These are phyloP conservation scores for Cercospora brassicicola DNA, from an alignment of 2,329 filamentous ascomycete species.

Conservation along the genomic window DNA sequence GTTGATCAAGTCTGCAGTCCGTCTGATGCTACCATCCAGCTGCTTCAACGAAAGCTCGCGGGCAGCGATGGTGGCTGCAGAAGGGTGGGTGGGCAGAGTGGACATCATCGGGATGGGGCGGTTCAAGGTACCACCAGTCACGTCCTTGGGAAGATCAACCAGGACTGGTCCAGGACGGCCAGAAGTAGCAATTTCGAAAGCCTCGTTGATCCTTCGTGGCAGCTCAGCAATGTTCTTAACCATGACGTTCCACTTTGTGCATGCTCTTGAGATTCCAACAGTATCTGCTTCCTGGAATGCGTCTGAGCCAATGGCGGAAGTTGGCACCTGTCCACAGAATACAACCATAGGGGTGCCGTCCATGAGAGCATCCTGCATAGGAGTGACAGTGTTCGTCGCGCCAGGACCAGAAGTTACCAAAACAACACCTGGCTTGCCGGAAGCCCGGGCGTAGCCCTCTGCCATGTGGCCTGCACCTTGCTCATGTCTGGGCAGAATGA, in stretches of 20 bases:
- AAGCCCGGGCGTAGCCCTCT: conserved; percentile 90
- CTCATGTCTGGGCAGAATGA: conserved; percentile 92
- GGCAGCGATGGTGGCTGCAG: conserved; percentile 79
- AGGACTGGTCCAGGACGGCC: conserved; percentile 92
- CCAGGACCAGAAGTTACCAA: conserved; percentile 95
- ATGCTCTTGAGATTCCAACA: conserved; percentile 87
- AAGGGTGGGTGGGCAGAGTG: conserved; percentile 74
- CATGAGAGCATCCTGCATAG: conserved; percentile 92
- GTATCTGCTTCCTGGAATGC: conserved; percentile 97
- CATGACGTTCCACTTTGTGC: conserved; percentile 99
- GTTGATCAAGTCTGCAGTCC: conserved; percentile 81
- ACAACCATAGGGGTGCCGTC: conserved; percentile 96
- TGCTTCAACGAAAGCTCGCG: conserved; percentile 71
- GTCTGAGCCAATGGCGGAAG: conserved; percentile 86
- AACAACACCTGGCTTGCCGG: conserved; percentile 91
- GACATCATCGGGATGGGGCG: conserved; percentile 79
- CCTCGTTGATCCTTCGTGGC: conserved; percentile 91
- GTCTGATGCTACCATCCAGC: conserved; percentile 69
- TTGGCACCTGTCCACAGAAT: conserved; percentile 90
- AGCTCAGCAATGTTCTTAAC: conserved; percentile 93
- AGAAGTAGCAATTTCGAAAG: conserved; percentile 94
- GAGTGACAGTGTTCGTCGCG: conserved; percentile 93
- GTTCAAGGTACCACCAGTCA: conserved; percentile 80
- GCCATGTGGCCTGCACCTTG: conserved; percentile 99
- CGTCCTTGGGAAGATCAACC: conserved; percentile 94